Evolutionary conservation across 257 asterid genomes (phyloP), one percentile per base, ranked within the genome.

Genomic region (Capsicum rhomboideum): DNA sequence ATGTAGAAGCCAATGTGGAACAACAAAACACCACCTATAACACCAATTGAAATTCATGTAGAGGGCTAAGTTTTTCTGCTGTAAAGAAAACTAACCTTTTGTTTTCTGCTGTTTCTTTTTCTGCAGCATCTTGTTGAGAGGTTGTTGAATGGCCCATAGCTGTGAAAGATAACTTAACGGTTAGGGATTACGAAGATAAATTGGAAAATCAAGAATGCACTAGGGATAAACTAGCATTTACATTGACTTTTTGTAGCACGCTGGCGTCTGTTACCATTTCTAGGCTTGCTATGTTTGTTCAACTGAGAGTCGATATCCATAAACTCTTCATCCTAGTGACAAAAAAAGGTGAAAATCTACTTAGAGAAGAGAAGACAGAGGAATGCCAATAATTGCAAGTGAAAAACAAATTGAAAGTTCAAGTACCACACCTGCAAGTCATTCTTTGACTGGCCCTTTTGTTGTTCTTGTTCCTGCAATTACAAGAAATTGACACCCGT

Each of bases 161-260:
- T 95, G 93, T 95, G 92, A 90, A 78, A 82, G 20, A 52, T 13
- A 46, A 74, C 10, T 55, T 78, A 17, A n/a, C 56, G 0, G 46
- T 58, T 59, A 68, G 29, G 68, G 37, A 49, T n/a, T 11, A 28
- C n/a, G 23, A 9, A 64, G 20, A 28, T 69, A 23, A 29, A 79
- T 44, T 28, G 28, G 44, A 79, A 64, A 31, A 68, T 82, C 42
- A 42, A 53, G 78, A 61, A 79, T 18, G n/a, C 56, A 56, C 6
- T 26, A 26, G 58, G 12, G 44, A 31, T 34, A 34, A 31, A 78
- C 20, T 18, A 66, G 81, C 17, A 69, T 64, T 90, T 91, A 95
- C 99, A 94, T 93, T 87, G 89, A 84, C 97, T 90, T 90, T 96
- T 92, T 52, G 94, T 82, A 68, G 83, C 89, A 50, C 85, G 87